phyloP scores from a whole-genome alignment of 2,329 filamentous ascomycete species.

The Fusarium nelsonii region DNA sequence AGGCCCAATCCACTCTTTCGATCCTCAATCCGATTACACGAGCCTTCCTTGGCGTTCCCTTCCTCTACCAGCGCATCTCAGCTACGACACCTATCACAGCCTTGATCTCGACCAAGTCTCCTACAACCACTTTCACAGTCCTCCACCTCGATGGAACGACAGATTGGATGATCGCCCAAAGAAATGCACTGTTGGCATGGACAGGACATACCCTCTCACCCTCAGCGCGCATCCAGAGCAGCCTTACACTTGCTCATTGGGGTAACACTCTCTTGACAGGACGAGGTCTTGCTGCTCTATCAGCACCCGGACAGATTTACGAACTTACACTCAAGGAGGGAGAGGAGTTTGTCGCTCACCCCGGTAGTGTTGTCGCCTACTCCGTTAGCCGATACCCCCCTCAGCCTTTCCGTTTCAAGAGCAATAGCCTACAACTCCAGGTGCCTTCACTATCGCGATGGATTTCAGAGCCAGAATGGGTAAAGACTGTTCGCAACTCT shows the following conservation, averaged over 20 bases:
- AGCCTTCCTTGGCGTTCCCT: constrained; percentile 86
- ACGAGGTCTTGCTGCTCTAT: constrained; percentile 85
- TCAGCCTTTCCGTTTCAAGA: constrained; percentile 86
- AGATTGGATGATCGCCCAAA: constrained; percentile 94
- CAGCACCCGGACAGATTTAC: constrained; percentile 90
- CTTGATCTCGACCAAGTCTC: constrained; percentile 87
- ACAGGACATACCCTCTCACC: constrained; percentile 87
- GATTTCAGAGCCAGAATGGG: constrained; percentile 78
- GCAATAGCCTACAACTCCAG: constrained; percentile 80
- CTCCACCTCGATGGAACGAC: constrained; percentile 92
- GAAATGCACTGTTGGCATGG: constrained; percentile 93
- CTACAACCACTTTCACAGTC: constrained; percentile 86
- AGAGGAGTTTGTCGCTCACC: constrained; percentile 92
- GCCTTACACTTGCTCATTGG: constrained; percentile 87
- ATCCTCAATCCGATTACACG: constrained; percentile 86
- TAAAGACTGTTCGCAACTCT: constrained; percentile 78
- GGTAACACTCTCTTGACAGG: constrained; percentile 91
- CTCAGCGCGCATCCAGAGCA: constrained; percentile 79
- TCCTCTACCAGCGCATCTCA: constrained; percentile 92
- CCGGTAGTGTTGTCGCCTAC: constrained; percentile 92
- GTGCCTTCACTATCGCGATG: constrained; percentile 76
- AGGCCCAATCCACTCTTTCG: constrained; percentile 91
- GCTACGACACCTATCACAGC: constrained; percentile 90
- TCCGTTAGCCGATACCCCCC: constrained; percentile 80
- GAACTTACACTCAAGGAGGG: constrained; percentile 83